A percentile compares a stretch with the other conserved stretches of the same genome.
These are phyloP conservation scores for Monosporascus ibericus DNA, from an alignment of 2,329 filamentous ascomycete genomes.

Conservation along the genomic window DNA sequence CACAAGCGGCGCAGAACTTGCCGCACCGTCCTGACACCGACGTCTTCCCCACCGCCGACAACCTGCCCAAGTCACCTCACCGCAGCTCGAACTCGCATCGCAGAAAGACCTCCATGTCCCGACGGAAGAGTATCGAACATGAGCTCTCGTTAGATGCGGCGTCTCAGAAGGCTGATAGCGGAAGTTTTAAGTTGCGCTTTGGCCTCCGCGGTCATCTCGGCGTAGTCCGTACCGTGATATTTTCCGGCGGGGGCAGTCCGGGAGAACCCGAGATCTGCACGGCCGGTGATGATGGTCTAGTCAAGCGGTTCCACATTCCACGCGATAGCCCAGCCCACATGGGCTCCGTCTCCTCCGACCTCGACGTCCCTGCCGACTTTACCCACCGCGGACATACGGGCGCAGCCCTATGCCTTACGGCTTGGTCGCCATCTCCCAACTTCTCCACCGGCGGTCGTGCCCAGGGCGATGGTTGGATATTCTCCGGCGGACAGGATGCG, in stretches of 20 bases:
- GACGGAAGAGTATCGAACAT: conserved; percentile 64
- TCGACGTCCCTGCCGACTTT: conserved; percentile 90
- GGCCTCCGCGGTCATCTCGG: conserved; percentile 89
- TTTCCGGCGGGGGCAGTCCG: conserved; percentile 91
- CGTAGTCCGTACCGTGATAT: conserved; percentile 89
- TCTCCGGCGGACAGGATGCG: conserved; percentile 91
- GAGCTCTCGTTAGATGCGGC: conserved; percentile 46
- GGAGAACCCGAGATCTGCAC: conserved; percentile 97
- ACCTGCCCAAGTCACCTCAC: conserved; percentile 73
- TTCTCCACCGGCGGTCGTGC: conserved; percentile 86
- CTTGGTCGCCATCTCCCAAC: conserved; percentile 80
- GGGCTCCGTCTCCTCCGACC: conserved; percentile 58
- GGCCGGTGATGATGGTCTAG: conserved; percentile 87
- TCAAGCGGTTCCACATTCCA: conserved; percentile 96
- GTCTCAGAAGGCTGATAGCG: conserved; percentile 58
- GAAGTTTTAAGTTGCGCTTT: conserved; percentile 87
- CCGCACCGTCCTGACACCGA: conserved; percentile 76
- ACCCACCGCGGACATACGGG: conserved; percentile 93
- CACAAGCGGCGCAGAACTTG: conserved; percentile 39
- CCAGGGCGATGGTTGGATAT: conserved; percentile 94
- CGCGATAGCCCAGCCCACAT: conserved; percentile 58
- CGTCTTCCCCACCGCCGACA: conserved; percentile 76
- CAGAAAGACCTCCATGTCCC: conserved; percentile 73
- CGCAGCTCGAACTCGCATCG: conserved; percentile 64
- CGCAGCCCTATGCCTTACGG: conserved; percentile 77